A percentile compares a stretch with the other conserved stretches of the same genome.
Conservation (phyloP, 768 basidiomycete genomes). For the Lactifluus piperatus region DNA sequence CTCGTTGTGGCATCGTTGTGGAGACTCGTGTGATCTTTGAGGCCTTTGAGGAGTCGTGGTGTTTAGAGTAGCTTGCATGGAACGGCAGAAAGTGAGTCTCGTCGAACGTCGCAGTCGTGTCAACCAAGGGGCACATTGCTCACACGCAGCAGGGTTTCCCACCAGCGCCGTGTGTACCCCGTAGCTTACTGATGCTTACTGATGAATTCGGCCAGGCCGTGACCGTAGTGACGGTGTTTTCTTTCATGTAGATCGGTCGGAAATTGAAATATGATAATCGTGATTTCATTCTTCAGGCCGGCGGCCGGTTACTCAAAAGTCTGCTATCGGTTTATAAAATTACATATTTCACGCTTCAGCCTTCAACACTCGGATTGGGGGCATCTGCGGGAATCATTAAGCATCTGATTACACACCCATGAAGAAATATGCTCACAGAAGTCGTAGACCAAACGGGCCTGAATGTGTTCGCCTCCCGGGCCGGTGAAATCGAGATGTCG, state of each 20-base stretch:
- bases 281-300: not conserved
- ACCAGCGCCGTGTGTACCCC: too few species aligned
- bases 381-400: not conserved
- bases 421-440: slow-evolving; percentile 15
- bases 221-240: too few species aligned
- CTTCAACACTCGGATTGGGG: not conserved
- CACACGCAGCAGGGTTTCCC: not conserved
- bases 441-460: slow-evolving; percentile 24
- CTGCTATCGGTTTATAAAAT: not conserved
- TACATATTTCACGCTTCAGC: not conserved
- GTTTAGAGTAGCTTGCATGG: not conserved
- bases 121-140: too few species aligned
- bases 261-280: not conserved
- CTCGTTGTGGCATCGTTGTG: not conserved
- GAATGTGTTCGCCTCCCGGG: slow-evolving; percentile 14
- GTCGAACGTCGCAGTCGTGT: not conserved
- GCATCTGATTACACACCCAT: not conserved
- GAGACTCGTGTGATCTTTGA: not conserved
- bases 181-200: too few species aligned
- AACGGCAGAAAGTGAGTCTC: not conserved
- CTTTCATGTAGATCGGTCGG: not conserved
- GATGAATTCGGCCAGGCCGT: too few species aligned
- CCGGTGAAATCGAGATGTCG: slow-evolving; percentile 19
- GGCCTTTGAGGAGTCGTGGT: not conserved
- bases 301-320: too few species aligned